Evolutionary conservation across 176 grass and related monocot genomes (phyloP).

Genomic region (maize (Zea mays)): Zm-B73-REFERENCE-NAM-5.0 NC_050098.1:65125501-65126000

Average conservation of each 20-base stretch:
- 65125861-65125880: slow-evolving; percentile 85
- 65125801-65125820: slow-evolving; percentile 94
- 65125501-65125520: slow-evolving; percentile 93
- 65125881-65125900: slow-evolving; percentile 85
- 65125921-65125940: slow-evolving; percentile 44
- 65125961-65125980: neutral
- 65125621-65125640: neutral
- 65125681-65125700: slow-evolving; percentile 76
- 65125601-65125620: slow-evolving; percentile 1
- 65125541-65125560: slow-evolving; percentile 19
- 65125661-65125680: slow-evolving; percentile 48
- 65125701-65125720: slow-evolving; percentile 80
- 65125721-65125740: slow-evolving; percentile 87
- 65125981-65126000: neutral
- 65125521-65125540: slow-evolving; percentile 61
- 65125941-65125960: neutral
- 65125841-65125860: slow-evolving; percentile 81
- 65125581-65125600: neutral
- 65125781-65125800: slow-evolving; percentile 80
- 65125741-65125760: slow-evolving; percentile 83
- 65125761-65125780: slow-evolving; percentile 79
- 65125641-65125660: neutral
- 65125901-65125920: slow-evolving; percentile 85
- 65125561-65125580: slow-evolving; percentile 5
- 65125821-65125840: slow-evolving; percentile 91